Percentiles rank a stretch among this genome's conserved stretches.
phyloP scores from a whole-genome alignment of 371 early-diverging fungal genomes.

The Lichtheimia ornata region DNA sequence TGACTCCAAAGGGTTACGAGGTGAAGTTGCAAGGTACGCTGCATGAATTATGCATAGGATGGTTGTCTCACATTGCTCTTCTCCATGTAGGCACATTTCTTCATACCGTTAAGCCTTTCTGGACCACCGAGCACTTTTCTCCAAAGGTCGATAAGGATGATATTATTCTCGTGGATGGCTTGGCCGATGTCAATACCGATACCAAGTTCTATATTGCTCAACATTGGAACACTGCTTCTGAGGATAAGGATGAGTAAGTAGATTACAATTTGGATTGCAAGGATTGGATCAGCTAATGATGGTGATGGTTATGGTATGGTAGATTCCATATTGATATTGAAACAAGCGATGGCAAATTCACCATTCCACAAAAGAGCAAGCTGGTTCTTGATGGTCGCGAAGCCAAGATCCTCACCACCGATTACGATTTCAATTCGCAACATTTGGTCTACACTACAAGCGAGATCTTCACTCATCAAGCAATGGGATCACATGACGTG shows the following conservation, averaged over 20 bases:
- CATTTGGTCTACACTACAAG: conserved; percentile 27
- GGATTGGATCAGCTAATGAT: neutral
- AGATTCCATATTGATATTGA: conserved; percentile 16
- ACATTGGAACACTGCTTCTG: conserved; percentile 10
- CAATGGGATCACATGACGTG: conserved; percentile 15
- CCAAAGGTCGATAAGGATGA: conserved; percentile 10
- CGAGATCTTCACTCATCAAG: conserved; percentile 23
- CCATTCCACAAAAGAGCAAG: conserved; percentile 11
- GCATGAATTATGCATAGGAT: neutral
- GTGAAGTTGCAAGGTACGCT: conserved; percentile 20
- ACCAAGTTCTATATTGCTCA: conserved; percentile 21
- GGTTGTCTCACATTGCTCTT: neutral
- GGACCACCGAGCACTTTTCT: conserved; percentile 11
- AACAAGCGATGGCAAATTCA: conserved; percentile 12
- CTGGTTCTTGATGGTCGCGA: conserved; percentile 24
- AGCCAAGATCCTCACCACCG: conserved; percentile 23
- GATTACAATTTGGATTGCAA: neutral
- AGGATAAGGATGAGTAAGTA: conserved; percentile 12
- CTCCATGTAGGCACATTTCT: conserved; percentile 14
- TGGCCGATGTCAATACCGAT: conserved; percentile 10
- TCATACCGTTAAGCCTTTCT: conserved; percentile 19
- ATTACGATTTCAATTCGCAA: conserved; percentile 25
- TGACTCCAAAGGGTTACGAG: conserved; percentile 21
- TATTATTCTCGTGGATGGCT: conserved; percentile 13
- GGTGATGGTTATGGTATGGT: neutral